Base-by-base conservation (phyloP, 129 eudicot genomes). In the Sambucus nigra region DNA sequence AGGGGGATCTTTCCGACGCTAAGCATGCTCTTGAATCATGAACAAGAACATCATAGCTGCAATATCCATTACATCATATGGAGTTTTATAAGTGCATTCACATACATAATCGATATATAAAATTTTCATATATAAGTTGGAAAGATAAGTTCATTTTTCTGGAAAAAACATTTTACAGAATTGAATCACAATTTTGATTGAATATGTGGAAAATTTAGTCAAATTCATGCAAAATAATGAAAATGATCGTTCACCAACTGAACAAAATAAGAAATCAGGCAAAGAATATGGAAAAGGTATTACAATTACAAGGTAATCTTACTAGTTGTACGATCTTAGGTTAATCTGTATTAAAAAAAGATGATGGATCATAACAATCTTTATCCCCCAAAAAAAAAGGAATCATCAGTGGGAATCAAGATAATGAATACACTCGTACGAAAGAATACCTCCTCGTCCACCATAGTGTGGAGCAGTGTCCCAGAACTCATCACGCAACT, bases 401-500 rank as follows among this genome's bases (percentile, higher is more conserved):
- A n/a, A n/a, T n/a, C n/a, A n/a, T n/a, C n/a, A n/a, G n/a, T n/a
- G n/a, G n/a, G n/a, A n/a, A n/a, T n/a, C n/a, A 4, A 40, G 24
- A 7, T 12, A 40, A 12, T 4, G 1, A 29, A 7, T 3, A 22
- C 5, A 10, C 4, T 6, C 9, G 24, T 5, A 40, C 22, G 7
- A 64, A 28, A 51, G 64, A 31, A 28, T 38, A 86, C 95, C 95
- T 80, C 80, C 71, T 64, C 73, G 69, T 52, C 89, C 94, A 41
- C 94, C 91, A 75, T 86, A 87, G 59, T 87, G 96, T 18, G 93
- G 96, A 57, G 96, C 93, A 53, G 94, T 81, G 61, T 82, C 96
- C 95, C 95, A 86, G 58, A 86, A 86, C 61, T 86, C 95, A 46
- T 86, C 95, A 56, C 91, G 86, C 95, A 86, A 81, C 55, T 61